Evolutionary conservation across 306 rosid species (phyloP), one percentile per base, ranked within the genome.

Genomic region (Leucaena leucocephala): DNA sequence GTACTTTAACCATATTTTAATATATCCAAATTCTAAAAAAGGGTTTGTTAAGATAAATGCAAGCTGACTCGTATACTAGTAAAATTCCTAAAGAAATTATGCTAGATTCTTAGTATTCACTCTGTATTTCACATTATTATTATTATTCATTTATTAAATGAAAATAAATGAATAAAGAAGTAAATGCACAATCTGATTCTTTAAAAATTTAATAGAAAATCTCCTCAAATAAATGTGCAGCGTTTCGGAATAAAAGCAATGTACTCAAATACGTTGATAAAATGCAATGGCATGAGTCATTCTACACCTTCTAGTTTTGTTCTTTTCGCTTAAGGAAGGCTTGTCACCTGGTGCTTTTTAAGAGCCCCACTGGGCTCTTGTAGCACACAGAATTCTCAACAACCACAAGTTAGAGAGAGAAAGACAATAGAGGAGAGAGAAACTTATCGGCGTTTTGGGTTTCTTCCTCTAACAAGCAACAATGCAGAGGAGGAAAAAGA

Each of bases 401-500:
- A 68, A 64, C 48, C 46, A 16, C 2, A 17, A 65, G 15, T 1
- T 17, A 66, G 71, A 67, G 8, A 34, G 58, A 13, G 40, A 17
- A 9, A 34, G 35, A 10, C 6, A 58, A 8, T n/a, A 55, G 12
- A 42, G 68, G 44, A 54, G 17, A 27, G 78, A 27, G 63, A 78
- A 46, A 55, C 13, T 55, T 55, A 7, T 55, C 13, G 6, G 11
- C 12, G 21, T 35, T 45, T 44, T 1, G 1, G 5, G 52, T 36
- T 77, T 76, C 36, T 35, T 34, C 6, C 42, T 34, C 19, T 12
- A 5, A 62, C 43, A 62, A 7, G 48, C 64, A 77, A 38, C 81
- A 45, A 93, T 93, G 94, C 88, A 83, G 63, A 85, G 75, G 63
- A 82, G 68, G 4, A 57, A 75, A 3, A 46, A 16, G 49, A 68